A percentile compares a stretch with the other conserved stretches of the same genome.
Evolutionary conservation across 768 basidiomycete species (phyloP).

Genomic region (Symmetrospora coprosmae): DNA sequence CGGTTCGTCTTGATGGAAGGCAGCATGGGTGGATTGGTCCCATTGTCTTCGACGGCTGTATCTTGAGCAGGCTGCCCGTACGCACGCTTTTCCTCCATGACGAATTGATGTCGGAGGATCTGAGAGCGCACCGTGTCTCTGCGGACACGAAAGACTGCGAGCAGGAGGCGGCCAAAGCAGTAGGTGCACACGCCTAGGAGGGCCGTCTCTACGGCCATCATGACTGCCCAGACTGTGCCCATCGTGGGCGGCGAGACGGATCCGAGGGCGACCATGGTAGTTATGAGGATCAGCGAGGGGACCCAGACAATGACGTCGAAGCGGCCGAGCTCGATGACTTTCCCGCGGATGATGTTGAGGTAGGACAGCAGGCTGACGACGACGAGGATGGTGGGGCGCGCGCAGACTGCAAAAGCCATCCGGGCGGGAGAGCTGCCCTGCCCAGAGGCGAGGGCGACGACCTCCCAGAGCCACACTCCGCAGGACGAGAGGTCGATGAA

Average conservation of each 20-base stretch:
- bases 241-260: constrained; percentile 1
- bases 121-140: constrained; percentile 1
- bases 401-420: constrained; percentile 21
- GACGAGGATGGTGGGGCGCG: constrained; percentile 10
- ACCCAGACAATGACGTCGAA: constrained; percentile 21
- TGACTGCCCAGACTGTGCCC: constrained; percentile 5
- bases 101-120: background rate
- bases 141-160: constrained; percentile 18
- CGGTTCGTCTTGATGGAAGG: constrained; percentile 16
- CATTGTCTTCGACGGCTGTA: too few species aligned
- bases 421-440: background rate
- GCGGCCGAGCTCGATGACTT: constrained; percentile 9
- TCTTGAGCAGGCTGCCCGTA: too few species aligned
- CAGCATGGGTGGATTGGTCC: background rate
- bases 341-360: constrained; percentile 12
- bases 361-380: constrained; percentile 19
- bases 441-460: constrained; percentile 2
- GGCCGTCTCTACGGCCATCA: background rate
- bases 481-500: constrained; percentile 5
- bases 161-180: constrained; percentile 13
- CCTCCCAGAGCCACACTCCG: constrained; percentile 15
- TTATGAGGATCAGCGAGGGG: constrained; percentile 5
- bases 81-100: constrained; percentile 9
- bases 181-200: constrained; percentile 3
- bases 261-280: constrained; percentile 7